A percentile compares a stretch with the other conserved stretches of the same genome.
phyloP scores from a whole-genome alignment of 2,329 filamentous ascomycete genomes.

The Colletotrichum orbiculare region DNA sequence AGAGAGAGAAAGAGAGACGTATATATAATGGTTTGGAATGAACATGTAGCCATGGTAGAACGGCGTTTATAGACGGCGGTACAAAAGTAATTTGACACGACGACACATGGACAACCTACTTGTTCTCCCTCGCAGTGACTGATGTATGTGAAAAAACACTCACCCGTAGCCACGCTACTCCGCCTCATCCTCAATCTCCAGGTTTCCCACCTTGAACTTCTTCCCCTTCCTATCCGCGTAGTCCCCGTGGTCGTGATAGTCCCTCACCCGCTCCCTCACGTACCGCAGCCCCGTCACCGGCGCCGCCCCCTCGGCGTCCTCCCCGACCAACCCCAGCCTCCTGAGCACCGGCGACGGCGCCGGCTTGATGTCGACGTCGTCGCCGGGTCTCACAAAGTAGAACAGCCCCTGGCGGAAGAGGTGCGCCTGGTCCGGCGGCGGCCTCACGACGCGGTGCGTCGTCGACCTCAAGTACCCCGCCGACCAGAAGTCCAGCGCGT shows the following conservation, averaged over 20 bases:
- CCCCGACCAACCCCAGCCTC: slow-evolving; percentile 41
- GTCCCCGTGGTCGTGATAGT: slow-evolving; percentile 52
- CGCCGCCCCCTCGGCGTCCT: slow-evolving; percentile 40
- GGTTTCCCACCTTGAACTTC: slow-evolving; percentile 51
- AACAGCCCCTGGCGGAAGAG: slow-evolving; percentile 47
- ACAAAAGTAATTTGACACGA: background rate
- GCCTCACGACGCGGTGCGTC: slow-evolving; percentile 48
- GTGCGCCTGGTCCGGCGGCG: slow-evolving; percentile 47
- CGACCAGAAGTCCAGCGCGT: slow-evolving; percentile 46
- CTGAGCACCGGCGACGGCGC: slow-evolving; percentile 44
- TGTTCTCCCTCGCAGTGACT: no score
- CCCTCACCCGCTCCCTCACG: slow-evolving; percentile 52
- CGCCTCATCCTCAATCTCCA: slow-evolving; percentile 54
- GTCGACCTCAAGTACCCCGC: slow-evolving; percentile 47
- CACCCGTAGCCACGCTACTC: background rate
- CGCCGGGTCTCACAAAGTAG: slow-evolving; percentile 51
- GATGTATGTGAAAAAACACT: background rate
- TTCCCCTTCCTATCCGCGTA: slow-evolving; percentile 52
- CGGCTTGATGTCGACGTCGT: slow-evolving; percentile 44
- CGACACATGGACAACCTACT: background rate
- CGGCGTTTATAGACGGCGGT: slow-evolving; percentile 13
- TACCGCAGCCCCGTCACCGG: slow-evolving; percentile 52
- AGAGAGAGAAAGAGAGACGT: no score
- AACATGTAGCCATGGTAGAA: background rate
- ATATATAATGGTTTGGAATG: background rate